Evolutionary conservation across 2,329 filamentous ascomycete genomes (phyloP).

Genomic region (Pyrenochaeta sp.): DNA sequence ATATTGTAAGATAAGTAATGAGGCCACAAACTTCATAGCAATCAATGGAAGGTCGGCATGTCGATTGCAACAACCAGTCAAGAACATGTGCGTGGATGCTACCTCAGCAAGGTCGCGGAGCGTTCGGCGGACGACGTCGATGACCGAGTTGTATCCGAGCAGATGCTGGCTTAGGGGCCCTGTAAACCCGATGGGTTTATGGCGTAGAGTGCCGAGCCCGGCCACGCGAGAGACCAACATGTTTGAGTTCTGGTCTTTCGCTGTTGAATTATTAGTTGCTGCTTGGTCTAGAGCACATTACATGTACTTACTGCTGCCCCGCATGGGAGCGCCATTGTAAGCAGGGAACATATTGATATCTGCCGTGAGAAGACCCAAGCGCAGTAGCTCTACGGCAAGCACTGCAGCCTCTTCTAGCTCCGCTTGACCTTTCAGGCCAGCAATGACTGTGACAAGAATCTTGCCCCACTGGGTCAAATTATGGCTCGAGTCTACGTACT

Average conservation of each 20-base stretch:
- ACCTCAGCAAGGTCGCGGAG: constrained; percentile 87
- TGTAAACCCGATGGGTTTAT: constrained; percentile 89
- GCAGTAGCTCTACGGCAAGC: constrained; percentile 84
- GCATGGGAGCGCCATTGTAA: constrained; percentile 66
- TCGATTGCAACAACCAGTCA: constrained; percentile 80
- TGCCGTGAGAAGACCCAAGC: constrained; percentile 78
- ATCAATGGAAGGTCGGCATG: constrained; percentile 68
- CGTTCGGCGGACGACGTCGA: constrained; percentile 78
- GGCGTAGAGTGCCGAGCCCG: constrained; percentile 80
- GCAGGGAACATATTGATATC: constrained; percentile 66
- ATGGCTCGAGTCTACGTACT: constrained; percentile 82
- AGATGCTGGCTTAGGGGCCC: constrained; percentile 91
- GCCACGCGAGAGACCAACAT: constrained; percentile 87
- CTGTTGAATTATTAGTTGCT: constrained; percentile 51
- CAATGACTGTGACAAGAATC: constrained; percentile 75
- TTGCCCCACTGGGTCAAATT: constrained; percentile 82
- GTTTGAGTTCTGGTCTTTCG: constrained; percentile 79
- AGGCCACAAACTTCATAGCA: constrained; percentile 70
- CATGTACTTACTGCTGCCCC: constrained; percentile 54
- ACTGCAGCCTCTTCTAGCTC: constrained; percentile 80
- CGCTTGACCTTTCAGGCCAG: constrained; percentile 64
- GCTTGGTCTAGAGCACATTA: not conserved
- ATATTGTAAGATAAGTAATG: constrained; percentile 34
- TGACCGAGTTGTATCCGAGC: constrained; percentile 84
- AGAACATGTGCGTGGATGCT: constrained; percentile 78